Conservation (phyloP, 1,284 basidiomycete genomes). For the Nidula niveotomentosa region DNA sequence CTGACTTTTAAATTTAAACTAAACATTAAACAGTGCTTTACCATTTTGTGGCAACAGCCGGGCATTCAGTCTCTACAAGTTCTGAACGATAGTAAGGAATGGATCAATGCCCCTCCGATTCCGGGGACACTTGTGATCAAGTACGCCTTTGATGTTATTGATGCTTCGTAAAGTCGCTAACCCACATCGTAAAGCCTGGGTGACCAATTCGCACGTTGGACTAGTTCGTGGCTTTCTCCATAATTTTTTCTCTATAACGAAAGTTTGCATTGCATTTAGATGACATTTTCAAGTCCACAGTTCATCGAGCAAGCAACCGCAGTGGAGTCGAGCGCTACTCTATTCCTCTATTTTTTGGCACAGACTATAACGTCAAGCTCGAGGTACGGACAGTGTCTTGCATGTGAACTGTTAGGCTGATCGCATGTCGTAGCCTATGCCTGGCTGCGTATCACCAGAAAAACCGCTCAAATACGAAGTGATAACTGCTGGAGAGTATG, state of each 20-base stretch:
- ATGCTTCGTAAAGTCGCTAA: not conserved
- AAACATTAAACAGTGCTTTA: constrained; percentile 54
- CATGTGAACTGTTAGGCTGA: constrained; percentile 4
- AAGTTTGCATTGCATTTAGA: constrained; percentile 36
- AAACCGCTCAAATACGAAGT: constrained; percentile 65
- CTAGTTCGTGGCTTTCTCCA: constrained; percentile 46
- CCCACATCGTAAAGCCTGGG: constrained; percentile 48
- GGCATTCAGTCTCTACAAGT: constrained; percentile 69
- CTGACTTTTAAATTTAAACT: constrained; percentile 23
- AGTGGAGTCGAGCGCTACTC: constrained; percentile 63
- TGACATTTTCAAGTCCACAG: constrained; percentile 76
- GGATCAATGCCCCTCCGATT: constrained; percentile 66
- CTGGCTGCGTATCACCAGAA: constrained; percentile 63
- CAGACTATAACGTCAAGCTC: constrained; percentile 60
- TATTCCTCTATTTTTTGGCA: constrained; percentile 70
- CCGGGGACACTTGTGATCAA: constrained; percentile 71
- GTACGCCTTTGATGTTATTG: constrained; percentile 29
- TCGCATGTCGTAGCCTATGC: constrained; percentile 49
- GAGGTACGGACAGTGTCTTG: constrained; percentile 39
- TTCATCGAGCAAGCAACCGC: constrained; percentile 73
- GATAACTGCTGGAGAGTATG: constrained; percentile 67
- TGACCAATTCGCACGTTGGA: constrained; percentile 78
- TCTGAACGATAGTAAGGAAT: constrained; percentile 60
- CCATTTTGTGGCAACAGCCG: constrained; percentile 69
- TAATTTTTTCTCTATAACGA: too few relatives aligned